Evolutionary conservation across 169 alveolate genomes (phyloP), one percentile per base, ranked within the genome.

Genomic region (Condylostoma magnum): DNA sequence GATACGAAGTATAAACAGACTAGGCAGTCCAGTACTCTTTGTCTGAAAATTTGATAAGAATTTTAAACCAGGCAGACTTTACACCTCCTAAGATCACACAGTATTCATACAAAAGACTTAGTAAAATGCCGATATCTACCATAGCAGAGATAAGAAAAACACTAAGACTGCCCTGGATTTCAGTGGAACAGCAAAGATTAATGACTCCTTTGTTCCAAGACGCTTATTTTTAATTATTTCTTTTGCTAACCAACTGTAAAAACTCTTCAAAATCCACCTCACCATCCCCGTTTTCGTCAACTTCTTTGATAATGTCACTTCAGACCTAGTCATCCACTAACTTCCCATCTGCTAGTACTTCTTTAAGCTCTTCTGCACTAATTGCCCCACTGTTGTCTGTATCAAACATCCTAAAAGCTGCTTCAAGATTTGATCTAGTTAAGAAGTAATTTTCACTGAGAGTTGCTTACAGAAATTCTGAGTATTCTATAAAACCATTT

Each of bases 281-380:
- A 2, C 76, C 76, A 33, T 67, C 76, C 8, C 63, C 63, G 50
- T 67, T 67, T 12, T 50, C 37, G 50, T 67, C 76, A 30, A 50
- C 76, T 67, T 67, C 67, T 4, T 47, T 25, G 36, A 67, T 50
- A 15, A 67, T 47, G 15, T 46, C 20, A 18, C 51, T 67, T 48
- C 68, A 55, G 15, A 55, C 50, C 10, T 25, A 15, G 25, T 22
- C 15, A 10, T 31, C 48, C 0, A 28, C 47, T 15, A n/a, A 15
- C 8, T 20, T 28, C 33, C 50, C 50, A 12, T 18, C 48, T 22
- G n/a, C 48, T 27, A 55, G 2, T 20, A 55, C 15, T 25, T 31
- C 15, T 31, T 55, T 44, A 52, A 77, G 63, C 53, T 77, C 84
- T 44, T 69, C 80, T 43, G 55, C 53, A 31, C 73, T 51, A 22